Evolutionary conservation across 108 stramenopile species (phyloP), one percentile per base, ranked within the genome.

Genomic region (Schizochytrium sp.): DNA sequence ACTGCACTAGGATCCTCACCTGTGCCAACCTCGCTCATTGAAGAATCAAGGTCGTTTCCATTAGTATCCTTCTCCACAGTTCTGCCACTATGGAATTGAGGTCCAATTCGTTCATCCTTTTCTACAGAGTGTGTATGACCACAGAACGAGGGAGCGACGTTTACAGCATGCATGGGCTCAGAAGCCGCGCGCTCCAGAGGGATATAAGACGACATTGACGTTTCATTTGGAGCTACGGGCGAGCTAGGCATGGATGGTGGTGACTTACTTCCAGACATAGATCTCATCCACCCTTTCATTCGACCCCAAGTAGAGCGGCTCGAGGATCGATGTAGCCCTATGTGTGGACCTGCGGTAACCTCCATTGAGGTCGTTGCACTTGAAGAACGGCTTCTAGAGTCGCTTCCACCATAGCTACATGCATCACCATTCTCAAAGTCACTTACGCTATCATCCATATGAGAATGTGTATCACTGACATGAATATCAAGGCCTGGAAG

Each of bases 281-380:
- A 69, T 38, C 64, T 38, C 64, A 69, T 69, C 64, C 64, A 69
- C 10, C 64, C 64, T 15, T 38, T 12, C 64, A 69, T 69, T 38
- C 64, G 64, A 2, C 12, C 28, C 64, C 64, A 69, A 38, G 12
- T 7, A 7, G 64, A 69, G 10, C 28, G 12, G 64, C 64, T 69
- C 64, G 64, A 0, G 64, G 64, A 1, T 44, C 64, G 64, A 38
- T 15, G 42, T 44, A 69, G 12, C 1, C 5, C 8, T 15, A 2
- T 28, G 28, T 28, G 28, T 7, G 10, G 28, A 69, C 15, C 44
- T 44, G 15, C 64, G 64, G 15, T 15, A 38, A 44, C 44, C 12
- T 69, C 64, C 5, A 44, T 5, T 7, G 15, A 38, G 8, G 64
- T 69, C 12, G 64, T 38, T 8, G 64, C 64, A 38, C 64, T 69